Conservation (phyloP, 1,139 yeast genomes). For the Suhomyces bribrorum region DNA sequence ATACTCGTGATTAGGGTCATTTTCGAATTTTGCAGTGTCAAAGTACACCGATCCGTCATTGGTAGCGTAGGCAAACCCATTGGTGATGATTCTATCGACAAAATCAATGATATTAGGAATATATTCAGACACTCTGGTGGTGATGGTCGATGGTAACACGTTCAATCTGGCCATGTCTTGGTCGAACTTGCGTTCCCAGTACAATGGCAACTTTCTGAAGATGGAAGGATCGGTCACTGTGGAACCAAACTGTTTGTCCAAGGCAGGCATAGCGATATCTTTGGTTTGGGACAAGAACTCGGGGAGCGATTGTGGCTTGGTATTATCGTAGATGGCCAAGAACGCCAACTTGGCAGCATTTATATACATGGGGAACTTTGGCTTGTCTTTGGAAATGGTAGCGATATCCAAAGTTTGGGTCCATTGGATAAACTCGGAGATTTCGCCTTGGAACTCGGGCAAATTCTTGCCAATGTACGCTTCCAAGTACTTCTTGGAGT, state of each 20-base stretch:
- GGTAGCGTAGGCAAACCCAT: conserved; percentile 84
- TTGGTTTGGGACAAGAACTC: conserved; percentile 55
- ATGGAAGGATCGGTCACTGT: conserved; percentile 81
- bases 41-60: conserved; percentile 92
- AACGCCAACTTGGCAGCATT: conserved; percentile 64
- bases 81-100: conserved; percentile 69
- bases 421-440: conserved; percentile 55
- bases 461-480: conserved; percentile 60
- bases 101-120: conserved; percentile 86
- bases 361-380: conserved; percentile 84
- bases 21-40: conserved; percentile 82
- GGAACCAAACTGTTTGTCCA: conserved; percentile 73
- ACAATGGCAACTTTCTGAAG: conserved; percentile 80
- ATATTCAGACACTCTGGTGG: conserved; percentile 96
- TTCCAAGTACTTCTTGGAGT: conserved; percentile 46
- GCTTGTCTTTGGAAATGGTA: conserved; percentile 55
- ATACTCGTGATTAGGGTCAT: conserved; percentile 69
- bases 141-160: conserved; percentile 79
- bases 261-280: conserved; percentile 70
- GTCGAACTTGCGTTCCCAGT: conserved; percentile 85
- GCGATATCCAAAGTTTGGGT: conserved; percentile 46
- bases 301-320: conserved; percentile 15
- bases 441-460: conserved; percentile 39
- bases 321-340: conserved; percentile 32
- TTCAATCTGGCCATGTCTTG: conserved; percentile 83